A percentile compares a stretch with the other conserved stretches of the same genome.
Conservation (phyloP, 2,329 filamentous ascomycete genomes). For the Fusarium heterosporum region DNA sequence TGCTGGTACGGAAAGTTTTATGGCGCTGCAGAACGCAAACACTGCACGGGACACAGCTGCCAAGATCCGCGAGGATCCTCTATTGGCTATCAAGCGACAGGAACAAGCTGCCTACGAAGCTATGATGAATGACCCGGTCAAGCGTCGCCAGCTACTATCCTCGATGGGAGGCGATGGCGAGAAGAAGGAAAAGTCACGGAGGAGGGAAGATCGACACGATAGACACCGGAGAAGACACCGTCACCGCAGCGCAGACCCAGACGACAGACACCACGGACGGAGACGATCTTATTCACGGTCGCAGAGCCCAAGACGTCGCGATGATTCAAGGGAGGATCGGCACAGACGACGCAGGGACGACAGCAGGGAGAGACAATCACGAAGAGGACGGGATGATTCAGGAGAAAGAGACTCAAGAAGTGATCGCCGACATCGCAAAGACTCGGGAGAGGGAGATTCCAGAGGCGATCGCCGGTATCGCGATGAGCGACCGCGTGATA, state of each 20-base stretch:
- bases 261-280: conserved; percentile 55
- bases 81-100: conserved; percentile 92
- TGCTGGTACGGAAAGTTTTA: conserved; percentile 68
- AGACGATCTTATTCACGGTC: conserved; percentile 62
- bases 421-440: conserved; percentile 16
- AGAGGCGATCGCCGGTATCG: conserved; percentile 24
- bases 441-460: conserved; percentile 29
- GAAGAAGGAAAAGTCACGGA: conserved; percentile 55
- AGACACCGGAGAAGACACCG: conserved; percentile 59
- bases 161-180: conserved; percentile 68
- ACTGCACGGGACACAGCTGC: conserved; percentile 81
- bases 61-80: conserved; percentile 91
- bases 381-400: conserved; percentile 39
- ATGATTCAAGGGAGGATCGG: conserved; percentile 47
- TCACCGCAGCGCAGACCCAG: conserved; percentile 55
- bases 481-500: conserved; percentile 33
- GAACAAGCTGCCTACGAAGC: conserved; percentile 84
- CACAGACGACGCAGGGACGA: conserved; percentile 45
- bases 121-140: conserved; percentile 82
- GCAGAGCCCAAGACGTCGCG: conserved; percentile 55
- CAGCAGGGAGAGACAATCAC: conserved; percentile 40
- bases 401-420: conserved; percentile 33
- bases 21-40: conserved; percentile 76
- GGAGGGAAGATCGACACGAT: conserved; percentile 50
- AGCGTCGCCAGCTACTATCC: conserved; percentile 74